Base-by-base conservation (phyloP, 352 stramenopile genomes). In the Phytophthora kernoviae region DNA sequence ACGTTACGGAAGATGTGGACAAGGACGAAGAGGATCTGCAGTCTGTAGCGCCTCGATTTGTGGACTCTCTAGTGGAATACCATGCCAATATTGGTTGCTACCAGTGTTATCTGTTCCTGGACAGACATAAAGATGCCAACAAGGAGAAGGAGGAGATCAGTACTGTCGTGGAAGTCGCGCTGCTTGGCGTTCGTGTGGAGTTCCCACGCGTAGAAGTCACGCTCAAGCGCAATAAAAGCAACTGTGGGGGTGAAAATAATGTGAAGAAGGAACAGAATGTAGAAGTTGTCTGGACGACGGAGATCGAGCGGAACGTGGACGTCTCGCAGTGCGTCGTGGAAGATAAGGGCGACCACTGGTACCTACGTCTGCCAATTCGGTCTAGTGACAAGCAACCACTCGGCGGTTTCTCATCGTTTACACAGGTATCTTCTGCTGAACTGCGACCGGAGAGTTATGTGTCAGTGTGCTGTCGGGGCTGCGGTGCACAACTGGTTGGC, bases 21-120 rank as follows among this genome's bases (percentile, higher is more conserved):
- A 17, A 21, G 8, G 14, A 41, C 22, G 11, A 27, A 45, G 30
- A 18, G 18, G 18, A 37, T 4, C 4, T 24, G 14, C 6, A 49
- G 17, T 22, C 54, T 46, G 47, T 10, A 22, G 4, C 17, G 11
- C 49, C 51, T 7, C 20, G 7, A n/a, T 67, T 82, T 22, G 49
- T 32, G 1, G 40, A 70, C 30, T 84, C 60, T 22, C 18, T 91
- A 26, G 68, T 93, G 17, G 85, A 94, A 62, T 93, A 88, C 22
- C 80, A 94, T 26, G 78, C 74, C 24, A 93, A 94, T 48, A 92
- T 94, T 36, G 83, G 81, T 32, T 91, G 83, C 54, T 94, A 94
- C 43, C 78, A 91, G 54, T 89, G 79, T 52, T 91, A 88, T 54
- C 40, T 94, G 37, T 64, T 62, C 18, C n/a, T 57, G 26, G 60